phyloP scores from a whole-genome alignment of 805 yeast genomes.

The Saccharomycopsis schoenii region DNA sequence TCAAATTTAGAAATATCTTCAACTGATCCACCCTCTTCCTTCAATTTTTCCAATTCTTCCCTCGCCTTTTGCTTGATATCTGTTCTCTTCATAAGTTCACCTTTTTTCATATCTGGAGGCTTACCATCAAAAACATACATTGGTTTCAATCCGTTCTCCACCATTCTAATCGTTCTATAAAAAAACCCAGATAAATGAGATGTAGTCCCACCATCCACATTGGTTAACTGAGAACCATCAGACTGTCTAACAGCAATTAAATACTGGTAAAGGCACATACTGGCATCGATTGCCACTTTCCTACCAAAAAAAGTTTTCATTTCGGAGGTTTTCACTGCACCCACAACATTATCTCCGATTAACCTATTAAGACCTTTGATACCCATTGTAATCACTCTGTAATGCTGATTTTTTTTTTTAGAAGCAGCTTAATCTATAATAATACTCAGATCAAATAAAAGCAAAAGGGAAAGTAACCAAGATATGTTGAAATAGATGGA shows the following conservation, averaged over 20 bases:
- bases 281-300: constrained; percentile 93
- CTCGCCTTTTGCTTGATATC: constrained; percentile 77
- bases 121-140: constrained; percentile 96
- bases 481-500: background rate
- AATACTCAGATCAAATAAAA: no score
- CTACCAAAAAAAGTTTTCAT: constrained; percentile 84
- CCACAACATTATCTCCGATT: constrained; percentile 82
- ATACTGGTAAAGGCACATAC: constrained; percentile 95
- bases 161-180: constrained; percentile 82
- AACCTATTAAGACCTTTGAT: constrained; percentile 69
- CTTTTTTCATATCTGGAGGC: constrained; percentile 90
- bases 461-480: background rate
- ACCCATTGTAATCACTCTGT: constrained; percentile 23
- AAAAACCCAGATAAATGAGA: constrained; percentile 96
- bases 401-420: background rate
- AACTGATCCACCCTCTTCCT: constrained; percentile 51
- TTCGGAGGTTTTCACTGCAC: constrained; percentile 65
- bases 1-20: constrained; percentile 71
- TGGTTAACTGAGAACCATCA: constrained; percentile 89
- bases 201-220: constrained; percentile 83
- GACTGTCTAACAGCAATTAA: constrained; percentile 93
- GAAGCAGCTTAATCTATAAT: background rate
- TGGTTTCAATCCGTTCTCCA: constrained; percentile 91
- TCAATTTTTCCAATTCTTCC: constrained; percentile 60
- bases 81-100: constrained; percentile 81